These are phyloP conservation scores for Lepidium africanum DNA, from an alignment of 345 rosid genomes.

Conservation along the genomic window DNA sequence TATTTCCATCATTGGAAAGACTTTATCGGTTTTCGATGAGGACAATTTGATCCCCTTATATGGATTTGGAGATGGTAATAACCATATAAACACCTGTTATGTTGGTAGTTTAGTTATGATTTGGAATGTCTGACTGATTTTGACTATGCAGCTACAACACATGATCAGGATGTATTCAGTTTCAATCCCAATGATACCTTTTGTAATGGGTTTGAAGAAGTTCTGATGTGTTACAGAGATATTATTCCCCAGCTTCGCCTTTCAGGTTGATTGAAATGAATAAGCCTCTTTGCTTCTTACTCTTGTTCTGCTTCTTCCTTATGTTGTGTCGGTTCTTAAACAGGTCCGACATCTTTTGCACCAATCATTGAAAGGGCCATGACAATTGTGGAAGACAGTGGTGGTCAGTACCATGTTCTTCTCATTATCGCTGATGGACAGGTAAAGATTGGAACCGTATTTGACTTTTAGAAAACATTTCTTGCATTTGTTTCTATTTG, in stretches of 20 bases:
- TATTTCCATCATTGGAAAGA: constrained; percentile 73
- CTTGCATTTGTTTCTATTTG: not conserved
- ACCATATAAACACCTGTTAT: not conserved
- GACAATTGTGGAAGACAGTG: constrained; percentile 82
- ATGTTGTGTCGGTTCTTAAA: not conserved
- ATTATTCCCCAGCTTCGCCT: constrained; percentile 76
- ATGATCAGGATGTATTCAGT: constrained; percentile 88
- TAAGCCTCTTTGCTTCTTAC: not conserved
- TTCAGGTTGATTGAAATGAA: constrained; percentile 41
- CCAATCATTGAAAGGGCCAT: constrained; percentile 79
- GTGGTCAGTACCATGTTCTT: constrained; percentile 87
- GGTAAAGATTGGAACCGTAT: constrained; percentile 31
- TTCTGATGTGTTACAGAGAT: constrained; percentile 63
- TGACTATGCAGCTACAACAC: constrained; percentile 62
- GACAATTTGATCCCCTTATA: constrained; percentile 84
- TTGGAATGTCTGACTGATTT: constrained; percentile 1
- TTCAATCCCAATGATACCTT: constrained; percentile 54
- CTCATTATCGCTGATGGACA: constrained; percentile 93
- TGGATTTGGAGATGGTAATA: constrained; percentile 73
- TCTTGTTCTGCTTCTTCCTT: constrained; percentile 3
- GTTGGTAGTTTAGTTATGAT: not conserved
- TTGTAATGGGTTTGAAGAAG: constrained; percentile 91
- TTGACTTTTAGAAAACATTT: not conserved
- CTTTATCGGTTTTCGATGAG: constrained; percentile 68
- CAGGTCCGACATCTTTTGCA: constrained; percentile 94